Evolutionary conservation across 2,329 filamentous ascomycete species (phyloP), one percentile per base, ranked within the genome.

Genomic region (Cladobotryum protrusum): DNA sequence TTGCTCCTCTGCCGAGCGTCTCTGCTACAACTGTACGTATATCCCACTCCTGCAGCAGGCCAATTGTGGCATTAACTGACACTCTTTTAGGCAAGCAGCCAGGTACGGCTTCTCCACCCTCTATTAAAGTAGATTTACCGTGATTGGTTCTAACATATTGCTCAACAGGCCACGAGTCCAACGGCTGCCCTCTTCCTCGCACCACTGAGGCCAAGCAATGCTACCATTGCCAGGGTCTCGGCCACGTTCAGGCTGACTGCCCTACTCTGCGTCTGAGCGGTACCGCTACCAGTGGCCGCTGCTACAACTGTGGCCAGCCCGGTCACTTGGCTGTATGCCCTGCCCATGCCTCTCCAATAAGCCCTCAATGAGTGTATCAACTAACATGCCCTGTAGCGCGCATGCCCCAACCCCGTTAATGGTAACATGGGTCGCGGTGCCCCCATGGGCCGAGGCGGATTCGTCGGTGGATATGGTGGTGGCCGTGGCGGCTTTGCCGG

Each of bases 151-250:
- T 52, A 42, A 52, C 43, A 43, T 17, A 12, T 17, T 46, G 29
- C 43, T 18, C 43, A 37, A 42, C 49, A 60, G 87, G 89, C 69
- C 93, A 99, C 73, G 93, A 99, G 77, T 97, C 92, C 59, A 97
- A 95, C 76, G 87, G 87, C 71, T 99, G 93, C 81, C 93, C 93
- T 62, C 85, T 92, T 67, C 93, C 93, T 65, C 87, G 93, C 71
- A 96, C 92, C 54, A 96, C 93, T 57, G 93, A 99, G 76, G 90
- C 90, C 47, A 99, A 99, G 84, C 93, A 99, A 79, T 99, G 93
- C 83, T 99, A 99, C 72, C 93, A 97, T 76, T 99, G 93, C 80
- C 93, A 97, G 78, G 93, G 93, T 52, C 82, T 97, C 55, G 93
- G 93, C 59, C 93, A 99, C 69, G 93, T 99, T 63, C 93, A 99